A percentile compares a stretch with the other conserved stretches of the same genome.
phyloP scores from a whole-genome alignment of 805 yeast species.

The Cyberlindnera mycetangii region DNA sequence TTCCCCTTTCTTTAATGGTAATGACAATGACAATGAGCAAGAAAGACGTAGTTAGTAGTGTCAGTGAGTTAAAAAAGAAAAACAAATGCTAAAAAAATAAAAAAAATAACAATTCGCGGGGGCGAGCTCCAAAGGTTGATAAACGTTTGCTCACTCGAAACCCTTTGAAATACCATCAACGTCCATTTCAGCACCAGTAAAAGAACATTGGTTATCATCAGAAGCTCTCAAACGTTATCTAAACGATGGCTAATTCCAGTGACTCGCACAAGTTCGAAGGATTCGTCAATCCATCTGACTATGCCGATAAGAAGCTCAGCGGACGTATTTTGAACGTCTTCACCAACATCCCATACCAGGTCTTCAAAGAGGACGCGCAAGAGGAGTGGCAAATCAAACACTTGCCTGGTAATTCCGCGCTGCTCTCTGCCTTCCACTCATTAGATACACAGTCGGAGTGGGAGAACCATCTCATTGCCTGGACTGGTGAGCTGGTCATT shows the following conservation, averaged over 20 bases:
- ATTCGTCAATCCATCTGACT: slow-evolving; percentile 28
- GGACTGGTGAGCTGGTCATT: slow-evolving; percentile 84
- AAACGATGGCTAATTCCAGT: slow-evolving; percentile 2
- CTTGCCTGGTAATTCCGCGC: slow-evolving; percentile 79
- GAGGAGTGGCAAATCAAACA: slow-evolving; percentile 40
- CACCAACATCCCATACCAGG: slow-evolving; percentile 65
- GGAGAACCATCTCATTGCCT: slow-evolving; percentile 86
- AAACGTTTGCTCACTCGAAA: too few relatives aligned
- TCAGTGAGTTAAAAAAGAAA: too few relatives aligned
- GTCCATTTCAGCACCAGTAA: background rate
- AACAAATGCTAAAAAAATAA: too few relatives aligned
- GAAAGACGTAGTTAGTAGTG: too few relatives aligned
- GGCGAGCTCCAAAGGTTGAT: too few relatives aligned
- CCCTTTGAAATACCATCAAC: too few relatives aligned
- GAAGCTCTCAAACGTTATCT: background rate
- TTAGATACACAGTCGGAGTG: slow-evolving; percentile 66
- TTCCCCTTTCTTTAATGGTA: slow-evolving; percentile 4
- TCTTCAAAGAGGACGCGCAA: slow-evolving; percentile 41
- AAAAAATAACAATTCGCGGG: too few relatives aligned
- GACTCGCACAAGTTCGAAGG: slow-evolving; percentile 14
- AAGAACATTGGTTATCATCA: too few relatives aligned
- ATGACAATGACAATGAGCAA: background rate
- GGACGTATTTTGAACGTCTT: slow-evolving; percentile 70
- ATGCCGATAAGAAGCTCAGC: slow-evolving; percentile 23
- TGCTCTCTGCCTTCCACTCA: slow-evolving; percentile 70